These are phyloP conservation scores for Globisporangium barbulae DNA, from an alignment of 352 stramenopile genomes.

Conservation along the genomic window DNA sequence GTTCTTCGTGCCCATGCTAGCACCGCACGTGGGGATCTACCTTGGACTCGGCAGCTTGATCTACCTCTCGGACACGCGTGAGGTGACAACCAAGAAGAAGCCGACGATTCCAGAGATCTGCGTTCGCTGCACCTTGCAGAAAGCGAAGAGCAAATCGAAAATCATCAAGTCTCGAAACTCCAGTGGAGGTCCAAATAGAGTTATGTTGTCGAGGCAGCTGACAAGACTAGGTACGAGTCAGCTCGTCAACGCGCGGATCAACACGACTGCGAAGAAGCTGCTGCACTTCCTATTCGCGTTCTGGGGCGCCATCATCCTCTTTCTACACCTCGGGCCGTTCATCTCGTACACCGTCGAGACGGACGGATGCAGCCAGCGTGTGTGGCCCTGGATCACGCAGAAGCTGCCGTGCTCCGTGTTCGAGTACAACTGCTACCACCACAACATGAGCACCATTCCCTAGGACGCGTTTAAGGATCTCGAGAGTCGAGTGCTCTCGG, in stretches of 20 bases:
- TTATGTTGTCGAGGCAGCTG: neutral
- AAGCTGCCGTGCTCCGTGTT: conserved; percentile 21
- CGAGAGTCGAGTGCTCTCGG: conserved; percentile 10
- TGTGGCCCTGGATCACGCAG: conserved; percentile 17
- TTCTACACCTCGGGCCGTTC: neutral
- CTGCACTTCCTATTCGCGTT: conserved; percentile 10
- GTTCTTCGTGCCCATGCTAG: conserved; percentile 19
- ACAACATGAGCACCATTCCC: neutral
- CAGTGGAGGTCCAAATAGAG: neutral
- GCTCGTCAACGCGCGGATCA: neutral
- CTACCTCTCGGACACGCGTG: neutral
- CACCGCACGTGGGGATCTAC: conserved; percentile 9
- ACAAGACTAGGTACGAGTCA: neutral
- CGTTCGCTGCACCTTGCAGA: neutral
- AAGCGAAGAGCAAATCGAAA: neutral
- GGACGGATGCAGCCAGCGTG: conserved; percentile 13
- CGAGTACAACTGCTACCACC: conserved; percentile 23
- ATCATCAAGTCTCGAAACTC: neutral
- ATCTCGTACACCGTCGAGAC: neutral
- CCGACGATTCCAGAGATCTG: neutral
- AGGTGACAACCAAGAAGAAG: neutral
- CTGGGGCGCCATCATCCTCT: conserved; percentile 2
- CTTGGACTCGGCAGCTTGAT: conserved; percentile 7
- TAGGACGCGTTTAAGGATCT: conserved; percentile 1
- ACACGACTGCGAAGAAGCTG: conserved; percentile 1